These are phyloP conservation scores for Wickerhamiella hasegawae DNA, from an alignment of 805 yeast species.

Conservation along the genomic window DNA sequence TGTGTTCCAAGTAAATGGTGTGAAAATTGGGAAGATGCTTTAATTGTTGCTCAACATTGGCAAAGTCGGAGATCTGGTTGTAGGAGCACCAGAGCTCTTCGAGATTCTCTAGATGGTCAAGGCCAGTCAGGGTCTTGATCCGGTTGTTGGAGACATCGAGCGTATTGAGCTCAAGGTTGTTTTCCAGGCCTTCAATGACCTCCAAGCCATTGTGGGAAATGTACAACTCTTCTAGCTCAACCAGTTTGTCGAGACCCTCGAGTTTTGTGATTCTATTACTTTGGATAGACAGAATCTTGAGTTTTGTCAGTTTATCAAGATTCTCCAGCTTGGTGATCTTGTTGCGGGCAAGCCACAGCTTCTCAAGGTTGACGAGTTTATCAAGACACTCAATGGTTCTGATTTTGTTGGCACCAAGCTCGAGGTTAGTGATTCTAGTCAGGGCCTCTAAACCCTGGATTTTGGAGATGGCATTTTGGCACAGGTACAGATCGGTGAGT, in stretches of 20 bases:
- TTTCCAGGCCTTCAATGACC: conserved; percentile 62
- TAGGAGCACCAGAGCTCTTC: conserved; percentile 92
- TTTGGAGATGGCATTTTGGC: conserved; percentile 68
- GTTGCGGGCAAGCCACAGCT: conserved; percentile 90
- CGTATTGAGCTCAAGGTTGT: conserved; percentile 47
- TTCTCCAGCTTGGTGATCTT: conserved; percentile 50
- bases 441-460: conserved; percentile 52
- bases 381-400: conserved; percentile 38
- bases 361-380: conserved; percentile 39
- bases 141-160: conserved; percentile 72
- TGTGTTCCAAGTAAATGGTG: conserved; percentile 87
- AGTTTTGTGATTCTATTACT: conserved; percentile 63
- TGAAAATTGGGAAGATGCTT: conserved; percentile 48
- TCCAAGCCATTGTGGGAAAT: conserved; percentile 69
- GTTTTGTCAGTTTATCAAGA: conserved; percentile 38
- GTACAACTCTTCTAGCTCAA: conserved; percentile 69
- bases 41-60: conserved; percentile 51
- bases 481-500: conserved; percentile 60
- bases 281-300: conserved; percentile 73
- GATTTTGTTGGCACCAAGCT: conserved; percentile 80
- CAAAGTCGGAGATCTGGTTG: conserved; percentile 52
- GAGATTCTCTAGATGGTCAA: conserved; percentile 48
- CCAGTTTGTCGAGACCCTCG: conserved; percentile 64
- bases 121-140: conserved; percentile 42
- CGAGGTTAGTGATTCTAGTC: conserved; percentile 46